Evolutionary conservation across 495 filamentous ascomycete species (phyloP), one percentile per base, ranked within the genome.

Genomic region (Penicillium ochrochloron): DNA sequence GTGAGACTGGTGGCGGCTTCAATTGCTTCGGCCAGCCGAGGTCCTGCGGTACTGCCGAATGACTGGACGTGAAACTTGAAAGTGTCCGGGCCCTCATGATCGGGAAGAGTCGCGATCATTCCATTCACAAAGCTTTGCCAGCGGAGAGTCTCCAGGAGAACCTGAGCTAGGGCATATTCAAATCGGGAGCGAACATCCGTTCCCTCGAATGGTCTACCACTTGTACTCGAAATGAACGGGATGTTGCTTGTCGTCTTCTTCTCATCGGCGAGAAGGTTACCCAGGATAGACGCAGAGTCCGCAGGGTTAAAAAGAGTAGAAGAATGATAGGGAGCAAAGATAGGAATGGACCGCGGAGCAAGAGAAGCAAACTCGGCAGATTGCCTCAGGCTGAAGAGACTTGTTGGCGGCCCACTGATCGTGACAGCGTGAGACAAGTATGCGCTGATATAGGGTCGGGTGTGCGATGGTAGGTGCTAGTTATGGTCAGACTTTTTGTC

Each of bases 51-150:
- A 44, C 41, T 44, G 8, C 41, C 41, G 17, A 44, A 44, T 7
- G 41, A 44, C 41, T 44, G 41, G 19, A 44, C 41, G 9, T 44
- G 41, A 14, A 44, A 44, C n/a, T 44, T 19, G 17, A 15, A 15
- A 4, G 41, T n/a, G n/a, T 44, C 41, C 0, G 41, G 41, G 1
- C 2, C 17, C 4, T 44, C 41, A 10, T 44, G 41, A 9, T 11
- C n/a, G 2, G 41, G 19, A 21, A 44, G 41, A 9, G 41, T n/a
- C 1, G 41, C 17, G 19, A 44, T 44, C 41, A 44, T 44, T 21
- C 41, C 41, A 21, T 44, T 44, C n/a, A 44, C 41, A 1, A 44
- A 44, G 41, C 41, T 44, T 23, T 50, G 46, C 46, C 46, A 50
- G n/a, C 41, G 41, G n/a, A 44, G 41, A 21, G 41, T 44, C 19